phyloP scores from a whole-genome alignment of 2,329 filamentous ascomycete genomes.

The Lachnellula cervina region DNA sequence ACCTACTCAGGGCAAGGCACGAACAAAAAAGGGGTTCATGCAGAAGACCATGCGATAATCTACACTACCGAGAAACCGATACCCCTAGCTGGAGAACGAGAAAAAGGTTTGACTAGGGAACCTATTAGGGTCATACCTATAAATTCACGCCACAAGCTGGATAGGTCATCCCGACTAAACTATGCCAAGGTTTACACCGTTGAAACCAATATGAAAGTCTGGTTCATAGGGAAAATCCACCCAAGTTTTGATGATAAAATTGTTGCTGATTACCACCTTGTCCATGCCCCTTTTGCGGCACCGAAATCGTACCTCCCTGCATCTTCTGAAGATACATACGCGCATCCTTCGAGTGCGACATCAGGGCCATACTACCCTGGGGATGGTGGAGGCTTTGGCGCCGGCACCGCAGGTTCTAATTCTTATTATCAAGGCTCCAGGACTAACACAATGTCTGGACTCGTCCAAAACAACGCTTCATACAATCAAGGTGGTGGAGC shows the following conservation, averaged over 20 bases:
- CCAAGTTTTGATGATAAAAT: constrained; percentile 3
- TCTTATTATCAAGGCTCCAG: neutral
- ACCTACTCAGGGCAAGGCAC: constrained; percentile 14
- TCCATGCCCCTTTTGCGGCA: neutral
- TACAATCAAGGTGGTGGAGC: neutral
- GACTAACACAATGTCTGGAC: too few species aligned
- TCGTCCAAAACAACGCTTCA: too few species aligned
- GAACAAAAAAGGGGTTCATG: constrained; percentile 13
- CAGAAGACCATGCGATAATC: constrained; percentile 14
- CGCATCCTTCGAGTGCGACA: neutral
- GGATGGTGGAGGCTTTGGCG: too few species aligned
- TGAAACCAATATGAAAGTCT: constrained; percentile 22
- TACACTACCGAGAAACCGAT: constrained; percentile 1
- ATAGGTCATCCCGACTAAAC: constrained; percentile 15
- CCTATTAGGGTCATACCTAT: constrained; percentile 1
- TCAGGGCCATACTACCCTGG: neutral
- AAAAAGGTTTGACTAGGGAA: neutral
- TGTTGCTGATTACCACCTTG: constrained; percentile 7
- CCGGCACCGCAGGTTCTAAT: neutral
- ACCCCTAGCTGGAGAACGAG: neutral
- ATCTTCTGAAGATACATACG: neutral
- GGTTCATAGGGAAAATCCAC: constrained; percentile 18
- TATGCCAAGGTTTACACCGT: constrained; percentile 25
- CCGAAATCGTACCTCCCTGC: neutral
- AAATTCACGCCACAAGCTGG: neutral